phyloP scores from a whole-genome alignment of 352 stramenopile genomes.

The Pythium dissimile region DNA sequence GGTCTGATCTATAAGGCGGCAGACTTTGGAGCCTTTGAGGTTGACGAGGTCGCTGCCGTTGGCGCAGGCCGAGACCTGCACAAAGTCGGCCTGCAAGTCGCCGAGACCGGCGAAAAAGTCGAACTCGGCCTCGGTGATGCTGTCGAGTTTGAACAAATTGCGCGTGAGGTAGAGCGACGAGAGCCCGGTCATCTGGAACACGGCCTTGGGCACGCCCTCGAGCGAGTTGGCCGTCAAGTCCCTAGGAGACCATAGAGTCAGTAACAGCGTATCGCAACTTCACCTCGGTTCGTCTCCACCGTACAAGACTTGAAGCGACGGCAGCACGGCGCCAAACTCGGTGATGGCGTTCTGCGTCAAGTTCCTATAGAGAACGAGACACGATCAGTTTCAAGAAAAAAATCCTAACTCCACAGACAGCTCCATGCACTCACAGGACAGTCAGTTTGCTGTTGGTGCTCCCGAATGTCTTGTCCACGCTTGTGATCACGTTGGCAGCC shows the following conservation, averaged over 20 bases:
- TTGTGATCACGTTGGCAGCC: constrained; percentile 37
- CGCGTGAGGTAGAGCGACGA: constrained; percentile 39
- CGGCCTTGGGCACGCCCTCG: constrained; percentile 34
- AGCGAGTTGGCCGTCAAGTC: constrained; percentile 56
- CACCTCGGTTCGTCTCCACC: neutral
- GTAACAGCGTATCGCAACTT: no score
- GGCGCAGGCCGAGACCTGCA: constrained; percentile 41
- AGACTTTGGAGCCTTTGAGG: constrained; percentile 55
- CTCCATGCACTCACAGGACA: constrained; percentile 43
- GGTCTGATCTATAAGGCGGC: constrained; percentile 23
- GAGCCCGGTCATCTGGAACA: constrained; percentile 46
- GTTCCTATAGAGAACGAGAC: constrained; percentile 28
- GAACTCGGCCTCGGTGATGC: constrained; percentile 48
- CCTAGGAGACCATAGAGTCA: constrained; percentile 23
- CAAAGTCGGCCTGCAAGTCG: constrained; percentile 53
- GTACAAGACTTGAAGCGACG: constrained; percentile 21
- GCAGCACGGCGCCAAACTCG: constrained; percentile 34
- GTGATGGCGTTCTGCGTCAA: constrained; percentile 41
- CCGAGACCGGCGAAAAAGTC: constrained; percentile 63
- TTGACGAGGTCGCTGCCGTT: constrained; percentile 45
- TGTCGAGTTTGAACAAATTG: constrained; percentile 58
- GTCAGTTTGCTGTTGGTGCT: constrained; percentile 27
- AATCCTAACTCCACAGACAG: no score
- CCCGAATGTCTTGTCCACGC: constrained; percentile 28
- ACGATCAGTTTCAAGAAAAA: neutral